Evolutionary conservation across 2,329 filamentous ascomycete genomes (phyloP).

Genomic region (Pezicula neosporulosa): DNA sequence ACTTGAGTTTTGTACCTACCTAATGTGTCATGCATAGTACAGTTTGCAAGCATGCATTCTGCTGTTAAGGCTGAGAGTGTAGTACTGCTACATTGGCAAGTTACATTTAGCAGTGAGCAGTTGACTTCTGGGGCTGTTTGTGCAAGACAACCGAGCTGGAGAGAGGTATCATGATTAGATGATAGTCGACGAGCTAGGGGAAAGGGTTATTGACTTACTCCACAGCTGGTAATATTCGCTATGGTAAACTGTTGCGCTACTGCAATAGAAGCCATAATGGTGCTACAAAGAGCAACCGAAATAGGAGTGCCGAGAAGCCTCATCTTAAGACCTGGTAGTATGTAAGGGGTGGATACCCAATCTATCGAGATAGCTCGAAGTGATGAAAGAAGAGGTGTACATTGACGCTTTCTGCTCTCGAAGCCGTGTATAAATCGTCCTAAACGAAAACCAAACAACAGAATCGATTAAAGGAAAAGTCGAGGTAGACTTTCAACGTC

Average conservation of each 20-base stretch:
- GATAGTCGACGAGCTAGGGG: background rate
- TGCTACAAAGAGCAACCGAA: background rate
- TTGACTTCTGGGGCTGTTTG: background rate
- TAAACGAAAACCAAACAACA: too few relatives aligned
- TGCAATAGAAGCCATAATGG: too few relatives aligned
- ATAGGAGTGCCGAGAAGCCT: too few relatives aligned
- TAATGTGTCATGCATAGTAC: slow-evolving; percentile 7
- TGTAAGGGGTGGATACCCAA: too few relatives aligned
- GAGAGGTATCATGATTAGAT: too few relatives aligned
- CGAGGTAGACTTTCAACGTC: too few relatives aligned
- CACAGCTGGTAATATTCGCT: slow-evolving; percentile 4
- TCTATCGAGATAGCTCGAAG: too few relatives aligned
- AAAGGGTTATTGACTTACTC: background rate
- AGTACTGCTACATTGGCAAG: slow-evolving; percentile 3
- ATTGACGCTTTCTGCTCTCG: too few relatives aligned
- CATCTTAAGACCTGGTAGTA: too few relatives aligned
- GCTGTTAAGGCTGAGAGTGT: background rate
- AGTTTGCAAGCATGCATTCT: slow-evolving; percentile 3
- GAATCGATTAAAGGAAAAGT: too few relatives aligned
- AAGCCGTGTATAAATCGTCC: too few relatives aligned
- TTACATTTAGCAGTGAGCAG: background rate
- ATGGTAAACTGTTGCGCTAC: slow-evolving; percentile 1
- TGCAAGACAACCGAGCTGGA: background rate
- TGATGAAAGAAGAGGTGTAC: too few relatives aligned
- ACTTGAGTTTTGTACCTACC: background rate